phyloP scores from a whole-genome alignment of 2,329 filamentous ascomycete species.

The Stemphylium vesicarium region DNA sequence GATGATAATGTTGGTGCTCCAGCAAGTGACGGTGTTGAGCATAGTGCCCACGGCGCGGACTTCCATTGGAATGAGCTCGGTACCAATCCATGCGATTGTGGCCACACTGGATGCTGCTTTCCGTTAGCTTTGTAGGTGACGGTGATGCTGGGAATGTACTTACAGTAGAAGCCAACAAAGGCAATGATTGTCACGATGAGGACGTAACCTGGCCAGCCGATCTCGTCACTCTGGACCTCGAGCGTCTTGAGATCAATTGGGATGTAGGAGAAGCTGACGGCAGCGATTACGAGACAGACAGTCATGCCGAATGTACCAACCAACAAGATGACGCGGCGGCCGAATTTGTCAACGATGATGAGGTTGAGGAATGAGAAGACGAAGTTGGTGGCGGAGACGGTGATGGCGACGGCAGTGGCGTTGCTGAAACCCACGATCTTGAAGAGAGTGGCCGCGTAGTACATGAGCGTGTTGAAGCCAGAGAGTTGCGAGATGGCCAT shows the following conservation, averaged over 20 bases:
- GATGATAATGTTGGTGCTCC: conserved; percentile 47
- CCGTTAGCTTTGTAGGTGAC: no score
- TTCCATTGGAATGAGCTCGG: conserved; percentile 48
- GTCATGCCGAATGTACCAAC: conserved; percentile 69
- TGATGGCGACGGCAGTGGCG: conserved; percentile 79
- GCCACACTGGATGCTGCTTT: no score
- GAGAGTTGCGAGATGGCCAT: conserved; percentile 48
- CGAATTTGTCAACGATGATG: conserved; percentile 77
- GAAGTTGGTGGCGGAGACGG: conserved; percentile 83
- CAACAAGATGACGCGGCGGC: conserved; percentile 70
- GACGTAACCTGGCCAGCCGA: conserved; percentile 45
- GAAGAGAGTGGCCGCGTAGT: conserved; percentile 60
- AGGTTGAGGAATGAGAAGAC: conserved; percentile 78
- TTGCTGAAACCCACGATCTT: conserved; percentile 74
- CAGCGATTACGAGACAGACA: conserved; percentile 72
- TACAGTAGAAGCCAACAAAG: conserved; percentile 44
- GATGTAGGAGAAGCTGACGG: conserved; percentile 72
- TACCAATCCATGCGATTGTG: conserved; percentile 17
- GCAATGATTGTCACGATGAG: conserved; percentile 48
- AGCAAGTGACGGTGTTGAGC: conserved; percentile 42
- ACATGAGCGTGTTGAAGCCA: conserved; percentile 80
- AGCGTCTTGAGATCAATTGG: conserved; percentile 53
- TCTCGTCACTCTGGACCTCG: conserved; percentile 35
- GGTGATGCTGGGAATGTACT: no score
- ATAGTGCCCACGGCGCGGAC: conserved; percentile 49